These are phyloP conservation scores for Corinectria fuckeliana DNA, from an alignment of 2,329 filamentous ascomycete species.

Conservation along the genomic window DNA sequence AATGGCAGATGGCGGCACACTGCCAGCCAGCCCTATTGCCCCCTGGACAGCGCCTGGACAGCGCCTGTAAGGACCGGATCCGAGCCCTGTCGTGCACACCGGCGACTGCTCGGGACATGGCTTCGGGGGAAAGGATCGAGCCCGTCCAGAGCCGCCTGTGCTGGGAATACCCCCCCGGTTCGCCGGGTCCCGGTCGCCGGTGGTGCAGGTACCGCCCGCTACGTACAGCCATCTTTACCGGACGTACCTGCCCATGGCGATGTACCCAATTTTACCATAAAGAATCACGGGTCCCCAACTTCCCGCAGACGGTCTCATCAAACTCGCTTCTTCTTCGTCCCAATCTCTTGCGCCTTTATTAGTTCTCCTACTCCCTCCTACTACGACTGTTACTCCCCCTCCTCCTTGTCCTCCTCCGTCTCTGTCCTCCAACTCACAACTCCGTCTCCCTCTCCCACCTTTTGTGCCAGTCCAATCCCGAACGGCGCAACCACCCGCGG, in stretches of 20 bases:
- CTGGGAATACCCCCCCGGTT: slow-evolving; percentile 35
- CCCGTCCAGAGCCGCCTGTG: slow-evolving; percentile 21
- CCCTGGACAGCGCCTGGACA: background rate
- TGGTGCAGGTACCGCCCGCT: slow-evolving; percentile 36
- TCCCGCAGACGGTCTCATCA: slow-evolving; percentile 34
- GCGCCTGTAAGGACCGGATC: slow-evolving; percentile 8
- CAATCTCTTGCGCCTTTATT: slow-evolving; percentile 27
- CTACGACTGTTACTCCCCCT: too few species aligned
- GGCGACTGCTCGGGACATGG: slow-evolving; percentile 33
- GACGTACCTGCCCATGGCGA: slow-evolving; percentile 29
- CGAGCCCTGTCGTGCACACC: slow-evolving; percentile 5
- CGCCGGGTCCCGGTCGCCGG: slow-evolving; percentile 35
- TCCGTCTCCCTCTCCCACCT: background rate
- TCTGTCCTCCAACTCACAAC: slow-evolving; percentile 5
- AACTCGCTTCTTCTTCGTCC: slow-evolving; percentile 21
- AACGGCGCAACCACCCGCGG: slow-evolving; percentile 23
- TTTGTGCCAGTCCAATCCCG: slow-evolving; percentile 1
- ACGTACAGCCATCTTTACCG: slow-evolving; percentile 26
- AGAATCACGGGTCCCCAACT: slow-evolving; percentile 34
- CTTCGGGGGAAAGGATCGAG: slow-evolving; percentile 41
- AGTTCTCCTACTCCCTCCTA: slow-evolving; percentile 18
- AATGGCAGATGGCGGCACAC: slow-evolving; percentile 6
- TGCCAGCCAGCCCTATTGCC: slow-evolving; percentile 13
- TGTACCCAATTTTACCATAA: slow-evolving; percentile 37
- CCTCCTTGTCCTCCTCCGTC: slow-evolving; percentile 1